phyloP scores from a whole-genome alignment of 2,329 filamentous ascomycete genomes.

The Calycina marina region DNA sequence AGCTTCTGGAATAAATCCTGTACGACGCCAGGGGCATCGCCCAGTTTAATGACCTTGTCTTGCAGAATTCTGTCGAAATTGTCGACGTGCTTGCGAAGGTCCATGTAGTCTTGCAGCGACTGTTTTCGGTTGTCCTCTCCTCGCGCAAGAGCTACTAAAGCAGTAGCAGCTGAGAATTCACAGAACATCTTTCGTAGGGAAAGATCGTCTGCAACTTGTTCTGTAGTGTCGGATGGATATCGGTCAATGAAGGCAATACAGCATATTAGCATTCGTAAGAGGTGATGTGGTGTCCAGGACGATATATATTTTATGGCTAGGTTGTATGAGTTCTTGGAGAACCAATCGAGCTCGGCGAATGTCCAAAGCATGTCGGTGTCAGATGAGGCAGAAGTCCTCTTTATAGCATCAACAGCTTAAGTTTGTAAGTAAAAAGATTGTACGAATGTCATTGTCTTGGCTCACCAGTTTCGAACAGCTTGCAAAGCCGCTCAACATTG shows the following conservation, averaged over 20 bases:
- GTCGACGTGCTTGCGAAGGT: constrained; percentile 43
- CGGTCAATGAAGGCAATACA: constrained; percentile 37
- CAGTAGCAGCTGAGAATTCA: constrained; percentile 48
- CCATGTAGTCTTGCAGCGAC: constrained; percentile 46
- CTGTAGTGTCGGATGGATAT: constrained; percentile 33
- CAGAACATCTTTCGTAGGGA: constrained; percentile 51
- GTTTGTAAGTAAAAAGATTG: constrained; percentile 1
- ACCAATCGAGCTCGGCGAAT: constrained; percentile 62
- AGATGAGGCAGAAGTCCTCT: constrained; percentile 25
- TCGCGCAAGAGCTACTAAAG: constrained; percentile 36
- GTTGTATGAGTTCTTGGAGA: constrained; percentile 72
- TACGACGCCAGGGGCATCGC: constrained; percentile 29
- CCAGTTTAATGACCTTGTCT: constrained; percentile 25
- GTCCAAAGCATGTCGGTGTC: constrained; percentile 32
- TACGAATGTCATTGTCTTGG: not conserved
- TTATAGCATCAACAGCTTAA: constrained; percentile 22
- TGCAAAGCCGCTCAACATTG: constrained; percentile 35
- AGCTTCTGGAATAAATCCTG: constrained; percentile 46
- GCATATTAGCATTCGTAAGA: constrained; percentile 40
- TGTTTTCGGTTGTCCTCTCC: constrained; percentile 32
- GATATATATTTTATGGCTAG: constrained; percentile 49
- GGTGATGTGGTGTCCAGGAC: constrained; percentile 35
- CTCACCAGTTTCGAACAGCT: constrained; percentile 35
- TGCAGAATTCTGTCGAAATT: constrained; percentile 38
- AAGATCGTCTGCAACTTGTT: constrained; percentile 31